Base-by-base conservation (phyloP, 2,329 filamentous ascomycete species). In the Lecanosticta acicola region DNA sequence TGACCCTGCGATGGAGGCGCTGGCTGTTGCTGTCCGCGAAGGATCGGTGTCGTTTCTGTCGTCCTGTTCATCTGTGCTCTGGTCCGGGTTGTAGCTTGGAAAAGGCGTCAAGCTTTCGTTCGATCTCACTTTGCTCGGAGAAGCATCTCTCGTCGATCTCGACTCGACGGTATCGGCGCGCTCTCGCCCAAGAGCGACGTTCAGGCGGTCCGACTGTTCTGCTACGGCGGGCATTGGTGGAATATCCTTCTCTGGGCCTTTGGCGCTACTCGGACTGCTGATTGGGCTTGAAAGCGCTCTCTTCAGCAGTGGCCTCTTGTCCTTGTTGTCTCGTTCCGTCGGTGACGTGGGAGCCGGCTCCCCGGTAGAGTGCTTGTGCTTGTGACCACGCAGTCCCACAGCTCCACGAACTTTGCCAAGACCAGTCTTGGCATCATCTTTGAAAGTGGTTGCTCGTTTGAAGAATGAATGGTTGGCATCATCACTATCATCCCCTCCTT, bases 381-480 rank as follows among this genome's bases (percentile, higher is more conserved):
- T 71, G 26, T 64, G 61, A 10, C 63, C 65, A 17, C 69, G 66
- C 29, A 71, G 60, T 26, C 87, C 86, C 29, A 95, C 85, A 2
- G 83, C 87, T 61, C 91, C 88, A 61, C 90, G 90, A 64, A 96
- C 89, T 29, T 87, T 82, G 1, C 85, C 86, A 45, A 95, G 76
- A 0, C 89, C 88, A 45, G 84, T 88, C 38, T 85, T 82, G 37
- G 88, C 86, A 66, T 94, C 88, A 51, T 79, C 85, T 62, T 87
- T 84, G 54, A 85, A 84, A 3, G 80, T 86, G 2, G 84, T 84
- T 13, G 93, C 86, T 49, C 83, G 85, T 64, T 87, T 93, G 65
- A 90, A 85, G 13, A 88, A 77, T 0, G 79, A 78, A 14, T 59
- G 63, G 40, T 63, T 63, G 16, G 53, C 45, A 4, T 66, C 64